Base-by-base conservation (phyloP, 202 grass and related monocot genomes). In the Musa balbisiana region DNA sequence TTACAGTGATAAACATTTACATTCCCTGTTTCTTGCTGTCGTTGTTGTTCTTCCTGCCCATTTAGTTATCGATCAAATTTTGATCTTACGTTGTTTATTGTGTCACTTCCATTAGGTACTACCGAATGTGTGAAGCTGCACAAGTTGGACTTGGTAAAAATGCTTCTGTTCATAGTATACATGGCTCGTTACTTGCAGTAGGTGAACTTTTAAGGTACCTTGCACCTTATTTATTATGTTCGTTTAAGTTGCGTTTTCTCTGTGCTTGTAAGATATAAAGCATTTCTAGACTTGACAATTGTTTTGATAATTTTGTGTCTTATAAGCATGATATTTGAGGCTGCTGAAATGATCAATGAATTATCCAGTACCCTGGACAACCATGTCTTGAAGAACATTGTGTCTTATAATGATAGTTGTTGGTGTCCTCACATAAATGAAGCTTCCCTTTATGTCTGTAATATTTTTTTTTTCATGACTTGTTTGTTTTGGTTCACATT, bases 111-210 rank as follows among this genome's bases (percentile, higher is more conserved):
- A 70, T 50, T 25, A 70, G 33, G 67, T 51, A 70, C 49, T 70
- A 97, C 65, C 95, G 95, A 22, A 98, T 94, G 95, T 98, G 95
- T 82, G 95, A 98, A 84, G 95, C 95, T 67, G 95, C 91, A 53
- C 95, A 98, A 71, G 88, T 92, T 79, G 95, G 95, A 70, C 87
- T 98, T 77, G 91, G 95, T 27, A 98, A 86, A 79, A 94, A 87
- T 86, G 91, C 95, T 85, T 85, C 95, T 69, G 95, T 98, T 85
- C 95, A 92, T 90, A 98, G 91, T 76, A 98, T 98, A 81, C 95
- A 98, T 74, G 95, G 95, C 43, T 98, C 95, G 9, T 49, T 98
- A 82, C 92, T 98, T 80, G 95, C 95, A 43, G 95, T 98, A 64
- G 95, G 95, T 69, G 95, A 98, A 86, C 83, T 98, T 62, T 75